Evolutionary conservation across 2,329 filamentous ascomycete species (phyloP).

Genomic region (Arachnopeziza araneosa): DNA sequence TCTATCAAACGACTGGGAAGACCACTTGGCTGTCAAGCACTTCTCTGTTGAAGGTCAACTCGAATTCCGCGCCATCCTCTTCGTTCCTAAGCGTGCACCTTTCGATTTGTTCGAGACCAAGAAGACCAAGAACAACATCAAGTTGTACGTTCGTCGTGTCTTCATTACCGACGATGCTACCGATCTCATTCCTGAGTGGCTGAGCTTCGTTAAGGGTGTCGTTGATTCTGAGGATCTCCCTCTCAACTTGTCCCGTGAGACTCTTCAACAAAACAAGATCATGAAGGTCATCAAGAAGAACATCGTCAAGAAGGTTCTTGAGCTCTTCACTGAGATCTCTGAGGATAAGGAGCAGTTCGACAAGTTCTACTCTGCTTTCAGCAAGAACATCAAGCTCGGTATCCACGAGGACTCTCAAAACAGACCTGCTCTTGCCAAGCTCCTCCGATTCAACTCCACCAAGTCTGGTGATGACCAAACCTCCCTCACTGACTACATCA

Average conservation of each 20-base stretch:
- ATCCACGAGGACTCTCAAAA: conserved; percentile 99
- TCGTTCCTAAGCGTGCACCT: conserved; percentile 98
- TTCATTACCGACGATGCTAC: conserved; percentile 99
- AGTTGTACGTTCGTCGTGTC: conserved; percentile 99
- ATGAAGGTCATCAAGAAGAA: conserved; percentile 99
- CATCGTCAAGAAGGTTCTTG: conserved; percentile 99
- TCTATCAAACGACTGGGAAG: conserved; percentile 99
- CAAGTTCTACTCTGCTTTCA: conserved; percentile 99
- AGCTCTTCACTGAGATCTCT: conserved; percentile 98
- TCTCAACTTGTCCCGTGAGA: conserved; percentile 99
- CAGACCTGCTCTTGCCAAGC: conserved; percentile 87
- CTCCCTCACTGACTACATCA: conserved; percentile 94
- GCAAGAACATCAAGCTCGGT: conserved; percentile 99
- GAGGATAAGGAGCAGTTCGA: conserved; percentile 99
- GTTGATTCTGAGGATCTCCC: conserved; percentile 99
- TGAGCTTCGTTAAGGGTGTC: conserved; percentile 99
- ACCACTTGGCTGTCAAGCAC: conserved; percentile 99
- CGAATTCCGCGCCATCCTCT: conserved; percentile 99
- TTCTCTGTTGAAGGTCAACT: conserved; percentile 99
- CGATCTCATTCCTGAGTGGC: conserved; percentile 98
- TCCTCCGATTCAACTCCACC: conserved; percentile 97
- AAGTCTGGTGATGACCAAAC: conserved; percentile 96
- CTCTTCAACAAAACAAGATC: conserved; percentile 99
- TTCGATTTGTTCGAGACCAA: conserved; percentile 99
- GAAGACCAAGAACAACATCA: conserved; percentile 99